Percentiles rank a stretch among this genome's conserved stretches.
phyloP scores from a whole-genome alignment of 305 asterid species.

The Solanum hybrid region DNA sequence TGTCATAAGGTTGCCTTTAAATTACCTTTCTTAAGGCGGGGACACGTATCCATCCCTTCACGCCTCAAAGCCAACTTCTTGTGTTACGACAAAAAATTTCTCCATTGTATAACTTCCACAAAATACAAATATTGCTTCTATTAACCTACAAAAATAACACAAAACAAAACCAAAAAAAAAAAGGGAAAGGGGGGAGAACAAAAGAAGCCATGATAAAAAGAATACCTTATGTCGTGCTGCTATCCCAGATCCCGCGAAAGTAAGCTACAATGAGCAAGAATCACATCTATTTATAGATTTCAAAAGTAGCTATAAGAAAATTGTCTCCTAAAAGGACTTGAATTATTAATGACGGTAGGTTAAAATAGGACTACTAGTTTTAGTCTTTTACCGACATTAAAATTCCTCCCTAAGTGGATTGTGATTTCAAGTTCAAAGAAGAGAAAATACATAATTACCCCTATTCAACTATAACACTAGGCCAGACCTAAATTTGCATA shows the following conservation, averaged over 20 bases:
- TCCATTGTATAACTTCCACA: not conserved
- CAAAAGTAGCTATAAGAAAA: not conserved
- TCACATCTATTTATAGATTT: not conserved
- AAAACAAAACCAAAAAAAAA: not conserved
- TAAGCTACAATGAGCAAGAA: not conserved
- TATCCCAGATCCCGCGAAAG: not conserved
- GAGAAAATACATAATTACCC: no score
- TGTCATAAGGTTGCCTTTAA: not conserved
- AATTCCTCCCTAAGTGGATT: not conserved
- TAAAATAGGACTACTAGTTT: not conserved
- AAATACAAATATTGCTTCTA: no score
- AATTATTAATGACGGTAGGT: not conserved
- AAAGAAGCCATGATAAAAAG: not conserved
- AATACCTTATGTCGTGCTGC: not conserved
- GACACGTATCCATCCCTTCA: not conserved
- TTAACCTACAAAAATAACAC: not conserved
- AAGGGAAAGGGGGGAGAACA: not conserved
- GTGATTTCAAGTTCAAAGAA: not conserved
- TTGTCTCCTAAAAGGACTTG: not conserved
- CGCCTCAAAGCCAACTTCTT: not conserved
- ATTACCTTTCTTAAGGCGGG: not conserved
- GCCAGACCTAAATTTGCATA: no score
- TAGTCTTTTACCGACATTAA: not conserved
- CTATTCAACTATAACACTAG: no score
- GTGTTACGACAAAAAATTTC: not conserved